Base-by-base conservation (phyloP, 2,329 filamentous ascomycete species). In the Ophiostoma ips region DNA sequence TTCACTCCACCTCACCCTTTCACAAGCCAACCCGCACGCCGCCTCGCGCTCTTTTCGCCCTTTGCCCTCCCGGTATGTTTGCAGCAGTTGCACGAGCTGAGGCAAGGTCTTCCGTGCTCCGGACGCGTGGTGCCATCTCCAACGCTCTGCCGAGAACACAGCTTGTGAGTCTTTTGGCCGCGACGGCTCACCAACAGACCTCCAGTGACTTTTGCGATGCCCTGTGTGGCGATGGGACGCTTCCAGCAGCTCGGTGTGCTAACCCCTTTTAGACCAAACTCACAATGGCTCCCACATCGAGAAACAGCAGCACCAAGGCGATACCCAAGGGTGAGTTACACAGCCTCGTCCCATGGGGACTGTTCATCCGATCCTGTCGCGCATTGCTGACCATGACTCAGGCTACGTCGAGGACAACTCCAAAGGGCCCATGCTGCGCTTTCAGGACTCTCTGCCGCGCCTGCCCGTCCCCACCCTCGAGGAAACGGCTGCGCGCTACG, bases 401-500 rank as follows among this genome's bases (percentile, higher is more conserved):
- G 85, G 82, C 59, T 90, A 92, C 69, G 78, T 74, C 60, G 87
- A 92, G 68, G 85, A 92, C 66, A 73, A 75, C 60, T 80, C 79
- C 60, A 89, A 87, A 64, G 85, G 84, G 49, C 72, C 79, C 44
- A 92, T 87, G 84, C 73, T 92, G 58, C 79, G 87, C 58, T 94
- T 84, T 66, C 84, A 94, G 64, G 84, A 89, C 35, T 90, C 84
- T n/a, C 76, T 94, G 31, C 86, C 86, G 41, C 75, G 74, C 35
- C 73, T 94, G 28, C 86, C 87, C 13, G 84, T 92, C 4, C 86
- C 86, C 11, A 82, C 83, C 1, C 82, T 94, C 58, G 80, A 90
- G 63, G 86, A 92, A 70, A 92, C 86, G 7, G 77, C 84, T 35
- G 75, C 78, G 55, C 81, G 85, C 56, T 94, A 94, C 66, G 72